Base-by-base conservation (phyloP, 495 filamentous ascomycete genomes). In the Filosporella fistucella region DNA sequence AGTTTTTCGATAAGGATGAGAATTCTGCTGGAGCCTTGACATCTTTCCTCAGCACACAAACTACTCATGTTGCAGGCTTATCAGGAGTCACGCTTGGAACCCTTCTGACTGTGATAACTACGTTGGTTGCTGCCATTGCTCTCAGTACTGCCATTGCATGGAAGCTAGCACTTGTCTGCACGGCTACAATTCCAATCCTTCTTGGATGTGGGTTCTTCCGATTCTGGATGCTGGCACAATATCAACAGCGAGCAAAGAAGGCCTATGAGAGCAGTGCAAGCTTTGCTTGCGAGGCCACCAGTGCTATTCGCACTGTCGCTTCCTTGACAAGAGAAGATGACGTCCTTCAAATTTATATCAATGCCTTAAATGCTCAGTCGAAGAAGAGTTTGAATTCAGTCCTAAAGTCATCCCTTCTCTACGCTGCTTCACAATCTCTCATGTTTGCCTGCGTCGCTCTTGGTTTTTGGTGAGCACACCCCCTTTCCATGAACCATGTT, bases 291-390 rank as follows among this genome's bases (percentile, higher is more conserved):
- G 91, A 97, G 60, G 89, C 89, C 24, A 91, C 90, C 29, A 83
- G 81, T 4, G 88, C 90, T 13, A 96, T 96, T 58, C 86, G 90
- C 22, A 97, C 91, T 20, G 89, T 97, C 18, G 91, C 91, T n/a
- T 85, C 84, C 21, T 72, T 96, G 25, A 93, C 89, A 1, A 76
- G 89, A 30, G 91, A 96, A 63, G 59, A 69, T 0, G 88, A 95
- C 57, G 90, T 98, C 3, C 76, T 85, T 62, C 46, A 66, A 17
- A 69, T 80, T 24, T 98, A 97, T 62, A 84, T 81, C 44, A 49
- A 62, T 2, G 79, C 85, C 51, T 72, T 96, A 22, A 75, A 74
- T 1, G 58, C 60, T 2, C 89, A 95, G 58, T 73, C 68, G 12
- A 64, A 66, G 24, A 69, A 71, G 13, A 86, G 80, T 39, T 61